Percentiles rank a stretch among this genome's conserved stretches.
phyloP scores from a whole-genome alignment of 208 protist species.

The Crithidia expoeki region DNA sequence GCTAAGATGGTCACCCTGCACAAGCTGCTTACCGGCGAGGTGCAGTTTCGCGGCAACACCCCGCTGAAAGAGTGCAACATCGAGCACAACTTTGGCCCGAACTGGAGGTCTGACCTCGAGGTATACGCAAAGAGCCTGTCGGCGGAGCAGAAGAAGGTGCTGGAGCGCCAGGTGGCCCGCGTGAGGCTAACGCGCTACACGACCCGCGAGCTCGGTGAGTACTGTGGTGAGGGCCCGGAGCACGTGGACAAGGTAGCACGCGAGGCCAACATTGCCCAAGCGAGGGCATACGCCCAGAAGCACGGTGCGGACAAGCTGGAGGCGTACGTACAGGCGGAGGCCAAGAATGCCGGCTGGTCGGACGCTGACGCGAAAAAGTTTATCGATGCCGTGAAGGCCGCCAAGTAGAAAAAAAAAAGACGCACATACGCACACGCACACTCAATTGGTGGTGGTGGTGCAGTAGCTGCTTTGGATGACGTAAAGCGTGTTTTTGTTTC shows the following conservation, averaged over 20 bases:
- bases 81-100: slow-evolving; percentile 86
- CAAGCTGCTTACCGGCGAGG: slow-evolving; percentile 88
- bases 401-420: slow-evolving; percentile 52
- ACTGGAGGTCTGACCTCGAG: slow-evolving; percentile 74
- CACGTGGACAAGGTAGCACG: slow-evolving; percentile 73
- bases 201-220: slow-evolving; percentile 83
- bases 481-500: slow-evolving; percentile 4
- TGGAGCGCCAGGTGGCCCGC: slow-evolving; percentile 83
- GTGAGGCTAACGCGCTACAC: slow-evolving; percentile 88
- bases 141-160: slow-evolving; percentile 64
- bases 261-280: slow-evolving; percentile 78
- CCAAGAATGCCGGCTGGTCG: slow-evolving; percentile 88
- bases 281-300: slow-evolving; percentile 61
- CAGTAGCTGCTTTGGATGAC: slow-evolving; percentile 10
- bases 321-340: slow-evolving; percentile 73
- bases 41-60: slow-evolving; percentile 83
- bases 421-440: background rate
- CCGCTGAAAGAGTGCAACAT: slow-evolving; percentile 89
- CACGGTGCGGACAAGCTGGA: slow-evolving; percentile 80
- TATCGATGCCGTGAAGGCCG: slow-evolving; percentile 79
- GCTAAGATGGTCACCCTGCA: slow-evolving; percentile 81
- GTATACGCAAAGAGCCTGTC: slow-evolving; percentile 75
- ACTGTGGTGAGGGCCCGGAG: slow-evolving; percentile 73
- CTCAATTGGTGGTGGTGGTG: background rate
- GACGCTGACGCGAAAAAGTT: slow-evolving; percentile 77